Conservation (phyloP, 768 basidiomycete genomes). For the Boletus rubropictus region DNA sequence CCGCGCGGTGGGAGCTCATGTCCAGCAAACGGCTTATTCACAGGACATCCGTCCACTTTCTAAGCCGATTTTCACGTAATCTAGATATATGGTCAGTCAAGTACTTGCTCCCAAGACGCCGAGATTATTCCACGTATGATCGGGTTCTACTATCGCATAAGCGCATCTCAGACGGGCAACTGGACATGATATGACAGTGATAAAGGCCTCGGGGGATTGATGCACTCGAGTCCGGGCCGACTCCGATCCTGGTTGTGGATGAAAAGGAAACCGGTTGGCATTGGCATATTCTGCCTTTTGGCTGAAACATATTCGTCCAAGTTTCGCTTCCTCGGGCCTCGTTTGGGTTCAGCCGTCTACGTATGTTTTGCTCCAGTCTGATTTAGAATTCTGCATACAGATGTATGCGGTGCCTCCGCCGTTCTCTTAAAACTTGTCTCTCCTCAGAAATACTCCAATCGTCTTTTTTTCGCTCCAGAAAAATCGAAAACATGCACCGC, state of each 20-base stretch:
- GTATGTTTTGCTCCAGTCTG: conserved; percentile 7
- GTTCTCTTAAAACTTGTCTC: background rate
- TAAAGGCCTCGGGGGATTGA: conserved; percentile 25
- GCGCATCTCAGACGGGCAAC: background rate
- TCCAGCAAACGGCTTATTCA: conserved; percentile 41
- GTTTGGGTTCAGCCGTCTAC: background rate
- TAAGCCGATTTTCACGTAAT: conserved; percentile 40
- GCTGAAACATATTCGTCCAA: too few relatives aligned
- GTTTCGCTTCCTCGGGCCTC: background rate
- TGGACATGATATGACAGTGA: conserved; percentile 2
- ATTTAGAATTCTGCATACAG: conserved; percentile 6
- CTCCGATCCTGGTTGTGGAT: conserved; percentile 8
- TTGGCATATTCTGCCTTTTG: conserved; percentile 17
- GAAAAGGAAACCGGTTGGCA: conserved; percentile 3
- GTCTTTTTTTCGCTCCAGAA: conserved; percentile 8
- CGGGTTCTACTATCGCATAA: background rate
- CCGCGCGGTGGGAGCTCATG: conserved; percentile 44
- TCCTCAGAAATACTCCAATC: conserved; percentile 4
- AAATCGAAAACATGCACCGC: conserved; percentile 12
- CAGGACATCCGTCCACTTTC: conserved; percentile 61
- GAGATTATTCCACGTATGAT: conserved; percentile 47
- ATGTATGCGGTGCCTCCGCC: background rate
- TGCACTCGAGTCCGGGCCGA: conserved; percentile 20
- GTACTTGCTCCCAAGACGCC: conserved; percentile 45
- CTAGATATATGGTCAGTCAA: conserved; percentile 38